A percentile compares a stretch with the other conserved stretches of the same genome.
phyloP scores from a whole-genome alignment of 2,329 filamentous ascomycete genomes.

The Pezicula rhizophila region DNA sequence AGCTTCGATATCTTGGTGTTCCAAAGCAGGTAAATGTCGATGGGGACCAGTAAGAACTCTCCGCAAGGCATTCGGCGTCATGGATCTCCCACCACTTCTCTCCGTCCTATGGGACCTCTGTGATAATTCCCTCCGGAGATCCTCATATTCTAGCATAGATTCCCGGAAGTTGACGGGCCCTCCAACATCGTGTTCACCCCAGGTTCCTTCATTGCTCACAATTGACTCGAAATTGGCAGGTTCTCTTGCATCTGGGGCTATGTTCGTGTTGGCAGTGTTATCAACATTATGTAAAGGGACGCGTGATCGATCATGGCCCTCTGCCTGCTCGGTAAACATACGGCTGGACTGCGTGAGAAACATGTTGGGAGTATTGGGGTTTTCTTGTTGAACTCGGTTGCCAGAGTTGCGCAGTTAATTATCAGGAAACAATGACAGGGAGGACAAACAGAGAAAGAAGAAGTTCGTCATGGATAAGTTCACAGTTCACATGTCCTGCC shows the following conservation, averaged over 20 bases:
- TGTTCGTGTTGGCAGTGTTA: slow-evolving; percentile 6
- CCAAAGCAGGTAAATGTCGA: slow-evolving; percentile 13
- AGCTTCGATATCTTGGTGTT: slow-evolving; percentile 20
- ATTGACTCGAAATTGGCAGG: slow-evolving; percentile 7
- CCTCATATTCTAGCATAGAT: slow-evolving; percentile 55
- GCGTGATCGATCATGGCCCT: slow-evolving; percentile 10
- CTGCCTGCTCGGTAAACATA: slow-evolving; percentile 18
- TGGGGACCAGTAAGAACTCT: slow-evolving; percentile 9
- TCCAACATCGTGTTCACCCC: slow-evolving; percentile 56
- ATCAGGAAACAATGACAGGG: neutral
- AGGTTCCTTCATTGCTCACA: slow-evolving; percentile 41
- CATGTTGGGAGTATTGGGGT: slow-evolving; percentile 12
- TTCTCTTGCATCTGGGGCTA: slow-evolving; percentile 5
- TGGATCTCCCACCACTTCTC: slow-evolving; percentile 2
- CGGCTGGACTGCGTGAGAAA: slow-evolving; percentile 17
- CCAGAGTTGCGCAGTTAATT: neutral
- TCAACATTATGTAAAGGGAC: slow-evolving; percentile 21
- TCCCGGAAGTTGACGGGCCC: slow-evolving; percentile 43
- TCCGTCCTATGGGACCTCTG: slow-evolving; percentile 21
- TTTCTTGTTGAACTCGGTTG: neutral
- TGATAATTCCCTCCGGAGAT: slow-evolving; percentile 49
- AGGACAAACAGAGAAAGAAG: too few species aligned
- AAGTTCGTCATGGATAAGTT: too few species aligned
- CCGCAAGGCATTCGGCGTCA: slow-evolving; percentile 6
- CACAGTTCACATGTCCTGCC: too few species aligned